A percentile compares a stretch with the other conserved stretches of the same genome.
Evolutionary conservation across 805 yeast species (phyloP).

Genomic region (Ogataea corticis): DNA sequence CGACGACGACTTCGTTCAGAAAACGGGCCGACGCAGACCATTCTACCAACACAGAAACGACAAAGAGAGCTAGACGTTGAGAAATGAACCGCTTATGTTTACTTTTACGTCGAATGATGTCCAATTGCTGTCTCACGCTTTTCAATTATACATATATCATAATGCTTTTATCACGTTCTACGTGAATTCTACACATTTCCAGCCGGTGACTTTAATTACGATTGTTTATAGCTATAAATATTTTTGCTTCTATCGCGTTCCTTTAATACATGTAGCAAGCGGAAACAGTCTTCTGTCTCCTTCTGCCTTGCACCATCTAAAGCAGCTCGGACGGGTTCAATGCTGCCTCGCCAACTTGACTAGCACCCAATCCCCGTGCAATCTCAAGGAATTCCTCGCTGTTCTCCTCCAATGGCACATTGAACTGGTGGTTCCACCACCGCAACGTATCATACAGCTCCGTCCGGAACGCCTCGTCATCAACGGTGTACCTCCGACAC

Average conservation of each 20-base stretch:
- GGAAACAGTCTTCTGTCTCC: no score
- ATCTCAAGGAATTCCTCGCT: slow-evolving; percentile 16
- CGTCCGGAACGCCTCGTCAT: slow-evolving; percentile 16
- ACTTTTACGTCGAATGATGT: not conserved
- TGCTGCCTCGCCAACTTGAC: not conserved
- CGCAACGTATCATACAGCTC: slow-evolving; percentile 15
- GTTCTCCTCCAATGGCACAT: slow-evolving; percentile 15
- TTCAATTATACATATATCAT: slow-evolving; percentile 1
- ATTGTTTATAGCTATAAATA: slow-evolving; percentile 11
- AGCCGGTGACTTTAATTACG: slow-evolving; percentile 7
- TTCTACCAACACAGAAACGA: not conserved
- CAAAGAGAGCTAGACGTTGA: slow-evolving; percentile 6
- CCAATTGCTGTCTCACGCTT: slow-evolving; percentile 3
- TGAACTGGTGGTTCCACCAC: slow-evolving; percentile 21
- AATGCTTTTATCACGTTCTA: slow-evolving; percentile 3
- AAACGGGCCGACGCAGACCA: slow-evolving; percentile 3
- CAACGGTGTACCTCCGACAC: slow-evolving; percentile 10
- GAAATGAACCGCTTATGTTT: no score
- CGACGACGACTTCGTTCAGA: not conserved
- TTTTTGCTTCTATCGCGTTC: not conserved
- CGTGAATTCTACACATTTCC: slow-evolving; percentile 1
- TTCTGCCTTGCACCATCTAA: no score
- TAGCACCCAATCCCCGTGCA: slow-evolving; percentile 15
- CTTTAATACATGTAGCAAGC: no score
- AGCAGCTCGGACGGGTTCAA: slow-evolving; percentile 20